These are phyloP conservation scores for Fusarium sp. DNA, from an alignment of 2,329 filamentous ascomycete species.

Conservation along the genomic window DNA sequence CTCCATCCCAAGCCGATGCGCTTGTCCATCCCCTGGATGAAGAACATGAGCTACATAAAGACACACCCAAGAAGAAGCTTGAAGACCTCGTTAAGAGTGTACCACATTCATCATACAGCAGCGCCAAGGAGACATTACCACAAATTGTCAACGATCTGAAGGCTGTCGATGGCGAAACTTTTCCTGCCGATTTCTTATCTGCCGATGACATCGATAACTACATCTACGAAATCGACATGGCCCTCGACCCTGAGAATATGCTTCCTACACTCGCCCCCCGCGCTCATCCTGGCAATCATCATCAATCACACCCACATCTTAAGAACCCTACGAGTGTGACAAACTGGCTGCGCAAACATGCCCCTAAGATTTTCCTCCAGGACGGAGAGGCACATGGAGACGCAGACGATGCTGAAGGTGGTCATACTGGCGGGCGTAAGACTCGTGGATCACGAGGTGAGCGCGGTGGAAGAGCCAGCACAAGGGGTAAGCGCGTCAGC, in stretches of 20 bases:
- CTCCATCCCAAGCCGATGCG: constrained; percentile 53
- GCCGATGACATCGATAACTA: constrained; percentile 79
- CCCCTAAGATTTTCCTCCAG: constrained; percentile 85
- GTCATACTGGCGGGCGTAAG: constrained; percentile 47
- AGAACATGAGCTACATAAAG: constrained; percentile 51
- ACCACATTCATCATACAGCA: constrained; percentile 59
- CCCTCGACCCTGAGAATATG: constrained; percentile 54
- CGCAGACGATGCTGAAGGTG: constrained; percentile 49
- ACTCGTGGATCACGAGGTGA: constrained; percentile 47
- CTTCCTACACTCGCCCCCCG: constrained; percentile 63
- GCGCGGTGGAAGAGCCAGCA: constrained; percentile 52
- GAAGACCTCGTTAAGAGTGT: constrained; percentile 61
- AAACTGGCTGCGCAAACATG: constrained; percentile 91
- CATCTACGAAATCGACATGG: constrained; percentile 69
- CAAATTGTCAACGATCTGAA: constrained; percentile 60
- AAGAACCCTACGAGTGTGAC: constrained; percentile 90
- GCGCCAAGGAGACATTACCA: constrained; percentile 72
- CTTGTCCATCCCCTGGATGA: constrained; percentile 45
- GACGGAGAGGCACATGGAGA: constrained; percentile 62
- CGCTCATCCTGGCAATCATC: constrained; percentile 49
- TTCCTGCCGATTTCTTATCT: constrained; percentile 73
- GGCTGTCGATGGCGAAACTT: constrained; percentile 59
- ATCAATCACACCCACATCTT: constrained; percentile 52
- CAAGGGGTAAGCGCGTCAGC: constrained; percentile 49
- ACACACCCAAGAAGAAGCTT: constrained; percentile 58